A percentile compares a stretch with the other conserved stretches of the same genome.
These are phyloP conservation scores for Chaetothyriales sp. DNA, from an alignment of 2,329 filamentous ascomycete genomes.

Conservation along the genomic window DNA sequence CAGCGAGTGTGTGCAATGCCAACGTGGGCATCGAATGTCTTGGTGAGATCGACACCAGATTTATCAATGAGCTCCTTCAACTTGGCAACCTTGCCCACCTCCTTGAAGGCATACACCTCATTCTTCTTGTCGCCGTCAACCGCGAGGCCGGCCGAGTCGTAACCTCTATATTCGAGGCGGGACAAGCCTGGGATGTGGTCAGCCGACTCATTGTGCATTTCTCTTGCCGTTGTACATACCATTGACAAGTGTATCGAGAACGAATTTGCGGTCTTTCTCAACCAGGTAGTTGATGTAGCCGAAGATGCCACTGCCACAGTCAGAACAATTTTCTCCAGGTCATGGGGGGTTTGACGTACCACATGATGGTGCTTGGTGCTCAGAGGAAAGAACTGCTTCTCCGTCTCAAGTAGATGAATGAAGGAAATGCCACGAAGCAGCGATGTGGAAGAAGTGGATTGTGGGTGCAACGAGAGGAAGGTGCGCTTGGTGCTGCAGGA, in stretches of 20 bases:
- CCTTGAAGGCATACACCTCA: slow-evolving; percentile 93
- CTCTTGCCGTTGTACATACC: slow-evolving; percentile 40
- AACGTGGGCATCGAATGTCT: slow-evolving; percentile 94
- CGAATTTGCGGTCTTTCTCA: slow-evolving; percentile 95
- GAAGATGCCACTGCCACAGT: slow-evolving; percentile 62
- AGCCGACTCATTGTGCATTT: not conserved
- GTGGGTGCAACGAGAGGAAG: not conserved
- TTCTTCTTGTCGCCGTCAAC: slow-evolving; percentile 98
- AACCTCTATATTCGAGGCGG: slow-evolving; percentile 94
- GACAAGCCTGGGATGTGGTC: slow-evolving; percentile 52
- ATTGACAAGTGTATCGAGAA: slow-evolving; percentile 90
- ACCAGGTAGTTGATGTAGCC: slow-evolving; percentile 99
- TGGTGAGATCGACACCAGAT: slow-evolving; percentile 67
- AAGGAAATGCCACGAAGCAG: not conserved
- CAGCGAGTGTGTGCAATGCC: slow-evolving; percentile 98
- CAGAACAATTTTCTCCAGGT: not conserved
- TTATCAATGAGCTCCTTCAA: slow-evolving; percentile 83
- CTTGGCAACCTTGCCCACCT: slow-evolving; percentile 97
- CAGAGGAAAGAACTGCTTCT: not conserved
- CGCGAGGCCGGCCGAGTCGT: slow-evolving; percentile 92
- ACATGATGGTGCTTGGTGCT: not conserved
- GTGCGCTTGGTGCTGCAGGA: not conserved
- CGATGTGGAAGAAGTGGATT: not conserved
- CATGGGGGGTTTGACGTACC: not conserved
- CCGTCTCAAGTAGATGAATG: not conserved